Evolutionary conservation across 192 early-diverging fungal species (phyloP).

Genomic region (Backusella psychrophila): DNA sequence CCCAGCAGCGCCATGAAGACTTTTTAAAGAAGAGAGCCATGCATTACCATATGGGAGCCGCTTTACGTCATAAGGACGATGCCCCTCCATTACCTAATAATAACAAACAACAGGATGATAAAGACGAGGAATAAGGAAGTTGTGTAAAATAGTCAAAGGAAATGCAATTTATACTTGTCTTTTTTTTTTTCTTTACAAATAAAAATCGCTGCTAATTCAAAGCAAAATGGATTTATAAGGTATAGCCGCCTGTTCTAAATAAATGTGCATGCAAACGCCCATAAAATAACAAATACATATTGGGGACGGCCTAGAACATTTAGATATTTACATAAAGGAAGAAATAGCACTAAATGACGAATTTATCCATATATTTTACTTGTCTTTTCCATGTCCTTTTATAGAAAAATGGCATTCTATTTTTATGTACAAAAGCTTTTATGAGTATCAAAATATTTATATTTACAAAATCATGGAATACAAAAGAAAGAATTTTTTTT

Average conservation of each 20-base stretch:
- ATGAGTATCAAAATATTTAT: not conserved
- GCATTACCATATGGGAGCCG: slow-evolving; percentile 91
- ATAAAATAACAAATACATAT: too few relatives aligned
- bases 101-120: not conserved
- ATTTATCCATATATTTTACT: not conserved
- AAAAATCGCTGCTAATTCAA: not conserved
- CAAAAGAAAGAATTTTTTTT: not conserved
- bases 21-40: slow-evolving; percentile 76
- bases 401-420: not conserved
- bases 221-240: too few relatives aligned
- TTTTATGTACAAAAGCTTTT: not conserved
- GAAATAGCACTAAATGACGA: not conserved
- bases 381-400: not conserved
- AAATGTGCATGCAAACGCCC: too few relatives aligned
- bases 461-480: slow-evolving; percentile 3
- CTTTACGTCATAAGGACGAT: slow-evolving; percentile 54
- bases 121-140: not conserved
- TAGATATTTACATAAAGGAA: too few relatives aligned
- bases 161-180: too few relatives aligned
- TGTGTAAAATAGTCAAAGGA: not conserved
- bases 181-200: not conserved
- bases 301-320: too few relatives aligned
- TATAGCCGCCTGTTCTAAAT: too few relatives aligned
- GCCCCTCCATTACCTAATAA: slow-evolving; percentile 20
- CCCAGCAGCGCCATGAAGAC: slow-evolving; percentile 59